Percentiles rank a stretch among this genome's conserved stretches.
Evolutionary conservation across 139 green algal species (phyloP).

Genomic region (Pseudopediastrum boryanum): DNA sequence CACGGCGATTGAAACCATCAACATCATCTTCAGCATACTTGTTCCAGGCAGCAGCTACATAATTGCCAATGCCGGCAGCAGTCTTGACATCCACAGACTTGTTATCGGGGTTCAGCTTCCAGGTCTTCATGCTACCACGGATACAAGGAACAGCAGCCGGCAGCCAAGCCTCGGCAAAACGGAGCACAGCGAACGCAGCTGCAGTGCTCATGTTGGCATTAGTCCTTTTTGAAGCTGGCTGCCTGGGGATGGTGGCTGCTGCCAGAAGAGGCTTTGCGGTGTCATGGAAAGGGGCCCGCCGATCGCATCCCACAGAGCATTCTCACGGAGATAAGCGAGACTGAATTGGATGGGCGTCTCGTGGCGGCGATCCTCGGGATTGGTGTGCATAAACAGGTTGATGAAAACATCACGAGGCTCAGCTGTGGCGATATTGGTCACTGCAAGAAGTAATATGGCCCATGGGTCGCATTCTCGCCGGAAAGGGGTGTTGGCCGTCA

Average conservation of each 20-base stretch:
- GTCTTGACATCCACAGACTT: background rate
- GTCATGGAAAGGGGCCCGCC: background rate
- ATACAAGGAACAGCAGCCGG: conserved; percentile 2
- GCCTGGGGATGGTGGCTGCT: background rate
- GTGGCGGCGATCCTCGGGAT: background rate
- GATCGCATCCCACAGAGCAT: background rate
- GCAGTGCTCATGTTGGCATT: background rate
- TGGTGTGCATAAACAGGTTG: background rate
- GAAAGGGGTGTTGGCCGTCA: too few relatives aligned
- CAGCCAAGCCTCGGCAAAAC: background rate
- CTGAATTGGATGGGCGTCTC: conserved; percentile 4
- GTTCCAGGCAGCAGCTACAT: background rate
- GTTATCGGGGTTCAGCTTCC: background rate
- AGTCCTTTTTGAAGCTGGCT: background rate
- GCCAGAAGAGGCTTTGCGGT: background rate
- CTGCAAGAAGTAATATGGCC: too few relatives aligned
- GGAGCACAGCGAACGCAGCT: background rate
- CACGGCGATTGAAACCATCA: background rate
- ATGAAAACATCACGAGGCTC: too few relatives aligned
- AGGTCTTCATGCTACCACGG: background rate
- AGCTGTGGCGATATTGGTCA: too few relatives aligned
- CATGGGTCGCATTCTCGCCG: too few relatives aligned
- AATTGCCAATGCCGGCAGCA: background rate
- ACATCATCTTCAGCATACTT: too few relatives aligned
- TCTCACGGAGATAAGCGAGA: background rate